phyloP scores from a whole-genome alignment of 148 eudicot genomes.

The Vaccinium corymbosum region DNA sequence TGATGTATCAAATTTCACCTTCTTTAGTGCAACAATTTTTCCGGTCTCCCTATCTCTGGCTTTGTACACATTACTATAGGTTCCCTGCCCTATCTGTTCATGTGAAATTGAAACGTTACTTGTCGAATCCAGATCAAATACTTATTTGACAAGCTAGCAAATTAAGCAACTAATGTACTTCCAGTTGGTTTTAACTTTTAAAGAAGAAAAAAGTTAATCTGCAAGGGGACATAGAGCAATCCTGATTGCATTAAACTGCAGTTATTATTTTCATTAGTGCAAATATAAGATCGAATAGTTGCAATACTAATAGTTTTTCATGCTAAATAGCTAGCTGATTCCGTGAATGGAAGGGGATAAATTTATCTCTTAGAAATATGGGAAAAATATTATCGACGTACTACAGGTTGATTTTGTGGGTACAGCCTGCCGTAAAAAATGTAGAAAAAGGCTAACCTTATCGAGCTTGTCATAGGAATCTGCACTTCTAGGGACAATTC shows the following conservation, averaged over 20 bases:
- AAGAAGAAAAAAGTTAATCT: background rate
- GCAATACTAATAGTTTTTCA: background rate
- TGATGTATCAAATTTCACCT: conserved; percentile 47
- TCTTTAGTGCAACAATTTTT: conserved; percentile 49
- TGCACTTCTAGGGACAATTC: conserved; percentile 39
- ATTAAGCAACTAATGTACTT: background rate
- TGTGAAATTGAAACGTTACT: background rate
- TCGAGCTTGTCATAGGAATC: conserved; percentile 48
- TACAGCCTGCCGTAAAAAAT: background rate
- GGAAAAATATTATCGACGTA: no score
- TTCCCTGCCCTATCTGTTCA: conserved; percentile 45
- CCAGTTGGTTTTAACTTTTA: background rate
- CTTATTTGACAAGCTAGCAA: background rate
- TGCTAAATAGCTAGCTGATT: background rate
- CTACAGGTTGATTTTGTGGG: no score
- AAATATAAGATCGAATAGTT: background rate
- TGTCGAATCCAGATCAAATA: background rate
- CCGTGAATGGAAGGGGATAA: background rate
- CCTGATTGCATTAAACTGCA: background rate
- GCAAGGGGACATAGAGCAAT: background rate
- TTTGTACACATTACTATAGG: conserved; percentile 55
- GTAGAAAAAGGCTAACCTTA: conserved; percentile 22
- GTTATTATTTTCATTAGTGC: background rate
- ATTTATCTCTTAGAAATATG: no score
- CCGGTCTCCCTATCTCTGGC: conserved; percentile 41